Evolutionary conservation across 1,139 yeast genomes (phyloP).

Genomic region (Eremothecium gossypii): DNA sequence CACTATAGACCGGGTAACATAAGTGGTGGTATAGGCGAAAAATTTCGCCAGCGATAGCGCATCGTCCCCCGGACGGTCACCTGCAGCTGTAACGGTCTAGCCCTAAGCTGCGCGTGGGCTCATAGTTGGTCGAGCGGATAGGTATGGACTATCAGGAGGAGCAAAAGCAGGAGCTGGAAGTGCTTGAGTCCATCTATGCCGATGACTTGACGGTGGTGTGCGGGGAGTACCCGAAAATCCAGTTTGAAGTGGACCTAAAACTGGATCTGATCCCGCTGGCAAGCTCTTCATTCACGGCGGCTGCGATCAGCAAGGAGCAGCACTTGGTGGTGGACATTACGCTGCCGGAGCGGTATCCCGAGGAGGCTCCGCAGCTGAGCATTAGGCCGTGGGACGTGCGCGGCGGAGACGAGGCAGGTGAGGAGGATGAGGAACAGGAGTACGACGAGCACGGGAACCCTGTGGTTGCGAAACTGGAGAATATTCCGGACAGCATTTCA

Average conservation of each 20-base stretch:
- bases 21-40: too few species aligned
- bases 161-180: conserved; percentile 72
- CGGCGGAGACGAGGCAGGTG: conserved; percentile 29
- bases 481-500: conserved; percentile 48
- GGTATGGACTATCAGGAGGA: conserved; percentile 65
- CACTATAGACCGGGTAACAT: not conserved
- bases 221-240: conserved; percentile 20
- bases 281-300: conserved; percentile 43
- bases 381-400: conserved; percentile 15
- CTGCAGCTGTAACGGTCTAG: too few species aligned
- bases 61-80: too few species aligned
- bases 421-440: conserved; percentile 38
- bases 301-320: conserved; percentile 37
- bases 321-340: conserved; percentile 16
- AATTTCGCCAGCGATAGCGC: too few species aligned
- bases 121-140: not conserved
- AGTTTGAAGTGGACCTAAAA: conserved; percentile 31
- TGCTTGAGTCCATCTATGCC: conserved; percentile 83
- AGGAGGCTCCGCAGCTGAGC: conserved; percentile 21
- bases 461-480: conserved; percentile 34
- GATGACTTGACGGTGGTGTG: conserved; percentile 52
- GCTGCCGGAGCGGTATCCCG: conserved; percentile 28
- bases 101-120: not conserved
- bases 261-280: conserved; percentile 33
- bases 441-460: conserved; percentile 39